Conservation (phyloP, 192 early-diverging fungal genomes). For the Allomyces javanicus region DNA sequence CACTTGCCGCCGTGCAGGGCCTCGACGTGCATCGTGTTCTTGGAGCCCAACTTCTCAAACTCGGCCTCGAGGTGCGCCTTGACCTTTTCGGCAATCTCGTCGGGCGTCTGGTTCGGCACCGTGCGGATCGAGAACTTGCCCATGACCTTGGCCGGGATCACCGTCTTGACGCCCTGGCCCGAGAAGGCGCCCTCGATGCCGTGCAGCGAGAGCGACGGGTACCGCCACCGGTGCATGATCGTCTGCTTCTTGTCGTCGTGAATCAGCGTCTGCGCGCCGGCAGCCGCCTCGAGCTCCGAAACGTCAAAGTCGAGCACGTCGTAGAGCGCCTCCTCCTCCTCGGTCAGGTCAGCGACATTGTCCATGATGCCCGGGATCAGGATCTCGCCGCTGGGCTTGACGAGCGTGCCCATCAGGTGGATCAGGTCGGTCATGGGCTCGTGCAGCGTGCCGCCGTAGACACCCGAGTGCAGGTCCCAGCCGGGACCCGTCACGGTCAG, state of each 20-base stretch:
- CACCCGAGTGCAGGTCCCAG: slow-evolving; percentile 88
- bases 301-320: slow-evolving; percentile 61
- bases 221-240: slow-evolving; percentile 85
- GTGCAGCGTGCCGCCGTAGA: slow-evolving; percentile 83
- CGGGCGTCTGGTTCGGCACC: slow-evolving; percentile 83
- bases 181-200: slow-evolving; percentile 96
- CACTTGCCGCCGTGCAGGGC: slow-evolving; percentile 66
- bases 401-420: slow-evolving; percentile 61
- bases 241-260: slow-evolving; percentile 50
- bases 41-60: slow-evolving; percentile 74
- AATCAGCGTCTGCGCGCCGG: slow-evolving; percentile 56
- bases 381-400: slow-evolving; percentile 68
- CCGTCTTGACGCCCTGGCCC: slow-evolving; percentile 82
- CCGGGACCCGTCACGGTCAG: slow-evolving; percentile 57
- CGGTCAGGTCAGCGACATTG: slow-evolving; percentile 69
- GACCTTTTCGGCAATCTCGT: slow-evolving; percentile 53
- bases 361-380: slow-evolving; percentile 82
- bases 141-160: slow-evolving; percentile 82
- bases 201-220: slow-evolving; percentile 86
- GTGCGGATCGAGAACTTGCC: slow-evolving; percentile 98
- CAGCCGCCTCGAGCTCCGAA: slow-evolving; percentile 54
- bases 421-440: slow-evolving; percentile 97
- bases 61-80: slow-evolving; percentile 53
- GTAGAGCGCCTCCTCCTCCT: slow-evolving; percentile 63
- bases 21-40: slow-evolving; percentile 58